Conservation (phyloP, 1,284 basidiomycete species). For the Ustilago shanxiensis region DNA sequence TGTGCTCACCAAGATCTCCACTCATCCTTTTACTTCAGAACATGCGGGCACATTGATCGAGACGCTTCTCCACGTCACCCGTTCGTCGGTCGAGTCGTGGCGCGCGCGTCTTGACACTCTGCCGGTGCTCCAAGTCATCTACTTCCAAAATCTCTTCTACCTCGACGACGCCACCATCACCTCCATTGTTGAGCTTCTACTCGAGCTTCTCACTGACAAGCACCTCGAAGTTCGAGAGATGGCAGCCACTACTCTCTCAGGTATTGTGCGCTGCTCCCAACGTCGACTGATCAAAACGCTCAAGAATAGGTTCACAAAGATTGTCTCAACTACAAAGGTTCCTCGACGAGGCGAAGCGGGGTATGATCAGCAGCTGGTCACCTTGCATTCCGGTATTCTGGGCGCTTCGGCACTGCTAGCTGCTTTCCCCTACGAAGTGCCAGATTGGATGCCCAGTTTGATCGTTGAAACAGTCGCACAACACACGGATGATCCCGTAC, state of each 20-base stretch:
- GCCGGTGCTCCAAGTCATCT: constrained; percentile 67
- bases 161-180: constrained; percentile 44
- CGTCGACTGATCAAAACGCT: constrained; percentile 86
- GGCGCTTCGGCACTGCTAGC: constrained; percentile 84
- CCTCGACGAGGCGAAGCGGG: constrained; percentile 73
- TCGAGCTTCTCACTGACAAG: constrained; percentile 60
- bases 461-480: constrained; percentile 76
- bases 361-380: constrained; percentile 81
- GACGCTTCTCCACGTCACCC: constrained; percentile 56
- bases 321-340: constrained; percentile 72
- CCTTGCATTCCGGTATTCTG: constrained; percentile 88
- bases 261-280: constrained; percentile 92
- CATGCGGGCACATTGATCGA: constrained; percentile 54
- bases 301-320: constrained; percentile 58
- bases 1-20: constrained; percentile 63
- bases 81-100: constrained; percentile 62
- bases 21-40: constrained; percentile 55
- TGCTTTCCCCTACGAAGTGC: constrained; percentile 86
- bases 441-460: constrained; percentile 85
- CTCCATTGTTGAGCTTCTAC: constrained; percentile 59
- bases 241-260: constrained; percentile 77
- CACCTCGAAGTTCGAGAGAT: constrained; percentile 69
- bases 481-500: constrained; percentile 89
- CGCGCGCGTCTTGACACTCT: constrained; percentile 63
- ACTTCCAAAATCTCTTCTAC: constrained; percentile 68